Evolutionary conservation across 345 rosid genomes (phyloP), one percentile per base, ranked within the genome.

Genomic region (Gossypium bickii): DNA sequence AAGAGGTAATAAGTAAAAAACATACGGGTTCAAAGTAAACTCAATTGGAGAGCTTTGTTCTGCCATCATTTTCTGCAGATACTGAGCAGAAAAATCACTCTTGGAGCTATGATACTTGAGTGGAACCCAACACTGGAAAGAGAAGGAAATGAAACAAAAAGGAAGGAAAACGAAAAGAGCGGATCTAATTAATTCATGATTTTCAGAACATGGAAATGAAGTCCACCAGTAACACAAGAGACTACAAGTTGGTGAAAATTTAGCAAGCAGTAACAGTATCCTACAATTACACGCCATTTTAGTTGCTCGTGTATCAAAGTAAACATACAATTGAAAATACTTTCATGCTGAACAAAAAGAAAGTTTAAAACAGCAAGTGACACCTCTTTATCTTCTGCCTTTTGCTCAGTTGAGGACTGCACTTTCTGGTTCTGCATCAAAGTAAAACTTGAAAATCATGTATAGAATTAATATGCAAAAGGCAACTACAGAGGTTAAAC

Each of bases 11-110:
- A 72, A 3, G 56, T 67, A 38, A 52, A 38, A 17, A 77, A 17
- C 89, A 49, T 85, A 90, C 97, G 87, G 88, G 71, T 63, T 90
- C 96, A 95, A 86, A 47, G 88, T 73, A 82, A 95, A 95, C 47
- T 82, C 85, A 69, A 95, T 76, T 29, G 85, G 76, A 70, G 90
- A 85, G 70, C 70, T 81, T 60, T 84, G 88, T 76, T 77, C 79
- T 13, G 88, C 76, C 74, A 82, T 75, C 97, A 95, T 91, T 80
- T 77, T 83, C 64, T 82, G 78, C 41, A 89, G 79, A 80, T 89
- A 90, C 74, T 60, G 77, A 64, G 88, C 86, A 72, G 91, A 87
- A 45, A 79, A 74, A 70, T 93, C 98, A 53, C 88, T 90, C 76
- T 83, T 89, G 24, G 86, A 85, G 74, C 90, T 87, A 79, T 91